Evolutionary conservation across 192 early-diverging fungal species (phyloP).

Genomic region (Dissophora globulifera): DNA sequence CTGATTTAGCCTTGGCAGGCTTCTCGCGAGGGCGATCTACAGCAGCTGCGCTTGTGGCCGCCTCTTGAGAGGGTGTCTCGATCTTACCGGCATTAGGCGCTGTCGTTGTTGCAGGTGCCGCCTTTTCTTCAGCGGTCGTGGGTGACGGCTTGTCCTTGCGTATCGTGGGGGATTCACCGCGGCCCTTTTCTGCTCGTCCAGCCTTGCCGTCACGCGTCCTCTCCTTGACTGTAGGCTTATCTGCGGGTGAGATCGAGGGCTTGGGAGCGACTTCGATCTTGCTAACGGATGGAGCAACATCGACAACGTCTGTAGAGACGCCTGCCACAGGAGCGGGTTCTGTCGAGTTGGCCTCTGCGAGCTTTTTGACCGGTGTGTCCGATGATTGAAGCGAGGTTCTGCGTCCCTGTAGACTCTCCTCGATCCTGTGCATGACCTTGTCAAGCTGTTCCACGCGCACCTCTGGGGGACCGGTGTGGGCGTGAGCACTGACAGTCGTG

Average conservation of each 20-base stretch:
- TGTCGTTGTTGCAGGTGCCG: too few species aligned
- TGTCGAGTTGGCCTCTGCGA: background rate
- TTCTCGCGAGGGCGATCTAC: too few species aligned
- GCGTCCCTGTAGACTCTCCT: conserved; percentile 20
- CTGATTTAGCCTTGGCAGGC: background rate
- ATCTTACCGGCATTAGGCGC: too few species aligned
- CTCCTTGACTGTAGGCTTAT: conserved; percentile 1
- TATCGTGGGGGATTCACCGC: conserved; percentile 4
- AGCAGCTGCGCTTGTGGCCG: background rate
- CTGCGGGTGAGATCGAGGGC: background rate
- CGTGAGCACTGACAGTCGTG: background rate
- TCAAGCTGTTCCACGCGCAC: conserved; percentile 19
- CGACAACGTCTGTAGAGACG: background rate
- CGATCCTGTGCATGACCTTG: conserved; percentile 45
- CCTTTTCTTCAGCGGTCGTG: background rate
- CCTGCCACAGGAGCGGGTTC: background rate
- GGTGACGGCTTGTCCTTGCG: background rate
- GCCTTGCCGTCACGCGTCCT: conserved; percentile 15
- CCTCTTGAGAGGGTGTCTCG: too few species aligned
- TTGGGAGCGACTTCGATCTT: background rate
- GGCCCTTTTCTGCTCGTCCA: background rate
- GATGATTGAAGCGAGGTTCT: conserved; percentile 9
- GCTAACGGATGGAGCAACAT: background rate
- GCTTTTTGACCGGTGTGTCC: conserved; percentile 4
- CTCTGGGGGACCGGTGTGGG: conserved; percentile 4